These are phyloP conservation scores for Chaetomium tenue DNA, from an alignment of 495 filamentous ascomycete genomes.

Conservation along the genomic window DNA sequence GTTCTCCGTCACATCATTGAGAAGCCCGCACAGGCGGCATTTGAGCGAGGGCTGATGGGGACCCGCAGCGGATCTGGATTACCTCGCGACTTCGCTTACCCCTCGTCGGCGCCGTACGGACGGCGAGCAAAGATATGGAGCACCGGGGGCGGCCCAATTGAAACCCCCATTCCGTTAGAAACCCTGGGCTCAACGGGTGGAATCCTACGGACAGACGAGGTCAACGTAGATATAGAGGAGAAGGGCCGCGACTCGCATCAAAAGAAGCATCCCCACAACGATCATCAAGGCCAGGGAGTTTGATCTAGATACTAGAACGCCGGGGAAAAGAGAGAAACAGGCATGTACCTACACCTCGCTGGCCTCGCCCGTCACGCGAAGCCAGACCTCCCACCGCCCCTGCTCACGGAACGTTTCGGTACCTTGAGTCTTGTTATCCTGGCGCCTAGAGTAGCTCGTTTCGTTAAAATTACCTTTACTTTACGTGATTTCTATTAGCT, in stretches of 20 bases:
- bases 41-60: neutral
- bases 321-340: no score
- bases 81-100: neutral
- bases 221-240: neutral
- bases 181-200: neutral
- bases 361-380: no score
- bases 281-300: neutral
- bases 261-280: neutral
- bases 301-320: no score
- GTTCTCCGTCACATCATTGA: constrained; percentile 4
- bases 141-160: no score
- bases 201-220: neutral
- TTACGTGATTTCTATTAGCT: no score
- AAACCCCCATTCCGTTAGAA: neutral
- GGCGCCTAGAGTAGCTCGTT: no score
- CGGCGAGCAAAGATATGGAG: neutral
- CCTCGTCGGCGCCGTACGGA: no score
- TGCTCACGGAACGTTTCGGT: no score
- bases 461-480: no score
- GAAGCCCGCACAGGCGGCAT: neutral
- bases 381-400: no score
- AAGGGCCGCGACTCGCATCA: neutral
- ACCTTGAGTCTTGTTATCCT: no score
- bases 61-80: neutral
- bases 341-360: no score